Evolutionary conservation across 1,139 yeast species (phyloP).

Genomic region (Blastobotrys petasosporus): DNA sequence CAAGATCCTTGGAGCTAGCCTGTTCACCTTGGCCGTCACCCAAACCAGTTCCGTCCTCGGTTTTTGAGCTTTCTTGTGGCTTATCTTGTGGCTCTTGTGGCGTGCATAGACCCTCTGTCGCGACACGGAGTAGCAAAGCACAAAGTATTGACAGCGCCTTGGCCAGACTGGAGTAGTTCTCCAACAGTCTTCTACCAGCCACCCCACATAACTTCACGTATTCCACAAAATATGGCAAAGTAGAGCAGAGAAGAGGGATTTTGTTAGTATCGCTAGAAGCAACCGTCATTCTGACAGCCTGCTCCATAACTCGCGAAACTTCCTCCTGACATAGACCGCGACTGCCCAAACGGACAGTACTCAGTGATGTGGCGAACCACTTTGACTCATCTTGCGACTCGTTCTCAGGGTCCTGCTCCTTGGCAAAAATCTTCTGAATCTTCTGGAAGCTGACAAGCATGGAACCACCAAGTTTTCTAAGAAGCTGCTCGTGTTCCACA

Average conservation of each 20-base stretch:
- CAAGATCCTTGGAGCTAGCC: constrained; percentile 76
- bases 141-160: constrained; percentile 59
- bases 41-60: constrained; percentile 77
- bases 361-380: constrained; percentile 5
- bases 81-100: constrained; percentile 77
- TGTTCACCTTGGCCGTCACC: constrained; percentile 95
- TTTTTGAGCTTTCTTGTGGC: constrained; percentile 50
- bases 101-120: constrained; percentile 88
- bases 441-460: constrained; percentile 66
- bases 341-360: not conserved
- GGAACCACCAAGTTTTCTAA: constrained; percentile 46
- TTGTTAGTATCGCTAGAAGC: too few species aligned
- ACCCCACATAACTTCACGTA: constrained; percentile 24
- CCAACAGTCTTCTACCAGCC: constrained; percentile 18
- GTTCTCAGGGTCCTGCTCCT: not conserved
- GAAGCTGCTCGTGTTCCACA: constrained; percentile 11
- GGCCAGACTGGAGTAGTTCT: constrained; percentile 38
- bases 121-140: constrained; percentile 51
- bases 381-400: constrained; percentile 6
- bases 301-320: too few species aligned
- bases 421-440: constrained; percentile 33
- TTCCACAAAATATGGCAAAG: constrained; percentile 33
- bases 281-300: too few species aligned
- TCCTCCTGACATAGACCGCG: too few species aligned
- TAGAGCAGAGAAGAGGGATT: constrained; percentile 22